Evolutionary conservation across 2,329 filamentous ascomycete genomes (phyloP).

Genomic region (Xylaria sp.): DNA sequence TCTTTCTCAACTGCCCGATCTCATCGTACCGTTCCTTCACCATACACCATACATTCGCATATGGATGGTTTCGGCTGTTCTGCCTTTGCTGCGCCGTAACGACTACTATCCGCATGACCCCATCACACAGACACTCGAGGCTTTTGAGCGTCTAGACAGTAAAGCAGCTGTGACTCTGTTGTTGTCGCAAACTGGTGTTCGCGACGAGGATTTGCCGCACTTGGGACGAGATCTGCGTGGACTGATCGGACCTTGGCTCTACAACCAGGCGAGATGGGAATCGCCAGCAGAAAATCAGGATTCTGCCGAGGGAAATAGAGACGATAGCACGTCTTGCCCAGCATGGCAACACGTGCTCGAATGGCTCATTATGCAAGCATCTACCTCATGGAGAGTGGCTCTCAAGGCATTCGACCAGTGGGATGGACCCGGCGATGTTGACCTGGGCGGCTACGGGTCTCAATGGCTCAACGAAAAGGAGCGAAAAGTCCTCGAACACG

Average conservation of each 20-base stretch:
- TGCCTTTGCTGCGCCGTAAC: constrained; percentile 64
- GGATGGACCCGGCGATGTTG: constrained; percentile 66
- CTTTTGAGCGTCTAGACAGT: constrained; percentile 59
- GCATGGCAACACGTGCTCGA: constrained; percentile 66
- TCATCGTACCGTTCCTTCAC: constrained; percentile 63
- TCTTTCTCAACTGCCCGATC: constrained; percentile 59
- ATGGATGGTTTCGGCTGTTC: constrained; percentile 63
- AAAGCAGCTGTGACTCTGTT: constrained; percentile 55
- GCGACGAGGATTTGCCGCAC: constrained; percentile 36
- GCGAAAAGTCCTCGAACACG: constrained; percentile 53
- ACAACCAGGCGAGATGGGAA: constrained; percentile 57
- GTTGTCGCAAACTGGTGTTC: constrained; percentile 50
- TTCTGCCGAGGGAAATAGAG: constrained; percentile 25
- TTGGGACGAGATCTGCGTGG: constrained; percentile 62
- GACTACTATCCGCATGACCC: constrained; percentile 59
- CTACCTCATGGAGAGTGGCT: constrained; percentile 56
- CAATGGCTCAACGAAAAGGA: constrained; percentile 56
- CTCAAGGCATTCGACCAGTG: constrained; percentile 62
- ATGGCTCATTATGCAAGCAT: constrained; percentile 60
- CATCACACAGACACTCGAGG: constrained; percentile 49
- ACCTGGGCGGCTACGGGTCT: constrained; percentile 56
- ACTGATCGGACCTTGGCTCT: constrained; percentile 68
- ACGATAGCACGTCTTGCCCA: constrained; percentile 38
- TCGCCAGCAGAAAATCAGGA: constrained; percentile 20
- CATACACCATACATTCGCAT: constrained; percentile 55